Percentiles rank a stretch among this genome's conserved stretches.
phyloP scores from a whole-genome alignment of 441 rosid genomes.

The Erodium chrysanthum region DNA sequence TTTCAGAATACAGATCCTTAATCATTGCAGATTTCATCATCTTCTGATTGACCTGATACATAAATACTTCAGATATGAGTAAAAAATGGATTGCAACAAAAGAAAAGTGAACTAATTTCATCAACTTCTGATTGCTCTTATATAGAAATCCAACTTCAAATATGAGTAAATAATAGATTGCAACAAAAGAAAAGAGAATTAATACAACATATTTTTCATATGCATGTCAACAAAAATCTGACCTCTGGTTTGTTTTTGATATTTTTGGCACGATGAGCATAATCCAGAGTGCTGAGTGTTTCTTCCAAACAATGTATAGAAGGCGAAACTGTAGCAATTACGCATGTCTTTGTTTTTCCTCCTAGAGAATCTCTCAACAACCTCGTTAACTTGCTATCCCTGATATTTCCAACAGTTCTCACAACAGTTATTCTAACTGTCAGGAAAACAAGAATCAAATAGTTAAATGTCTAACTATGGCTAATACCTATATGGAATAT shows the following conservation, averaged over 20 bases:
- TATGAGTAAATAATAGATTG: too few relatives aligned
- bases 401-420: constrained; percentile 27
- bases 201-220: too few relatives aligned
- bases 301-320: constrained; percentile 90
- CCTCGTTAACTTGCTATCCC: constrained; percentile 94
- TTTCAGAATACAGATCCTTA: too few relatives aligned
- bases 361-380: constrained; percentile 93
- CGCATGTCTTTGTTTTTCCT: constrained; percentile 97
- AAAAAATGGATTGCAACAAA: too few relatives aligned
- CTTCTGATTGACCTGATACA: too few relatives aligned
- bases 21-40: too few relatives aligned
- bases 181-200: too few relatives aligned
- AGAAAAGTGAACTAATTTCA: constrained; percentile 23
- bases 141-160: too few relatives aligned
- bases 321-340: constrained; percentile 91
- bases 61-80: too few relatives aligned
- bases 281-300: constrained; percentile 94
- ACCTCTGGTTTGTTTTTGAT: constrained; percentile 98
- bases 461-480: background rate
- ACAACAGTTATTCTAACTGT: background rate
- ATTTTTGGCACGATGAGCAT: constrained; percentile 95
- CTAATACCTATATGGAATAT: constrained; percentile 86
- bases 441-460: constrained; percentile 13
- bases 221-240: constrained; percentile 21
- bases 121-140: constrained; percentile 76